Base-by-base conservation (phyloP, 345 rosid genomes). In the Ceriops decandra region DNA sequence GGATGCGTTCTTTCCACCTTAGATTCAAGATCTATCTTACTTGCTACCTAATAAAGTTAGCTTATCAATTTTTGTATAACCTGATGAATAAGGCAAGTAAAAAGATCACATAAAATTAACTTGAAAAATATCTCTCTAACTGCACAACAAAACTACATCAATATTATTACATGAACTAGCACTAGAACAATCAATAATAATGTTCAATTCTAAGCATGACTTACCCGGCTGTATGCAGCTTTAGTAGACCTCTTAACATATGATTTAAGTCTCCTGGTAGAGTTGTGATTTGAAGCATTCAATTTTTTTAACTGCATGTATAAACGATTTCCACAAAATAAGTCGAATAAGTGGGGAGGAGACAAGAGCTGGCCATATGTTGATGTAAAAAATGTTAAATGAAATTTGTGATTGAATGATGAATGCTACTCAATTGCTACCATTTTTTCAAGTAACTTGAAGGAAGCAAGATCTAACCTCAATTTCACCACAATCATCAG, bases 191-290 rank as follows among this genome's bases (percentile, higher is more conserved):
- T 56, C 51, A 62, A 60, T 15, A n/a, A 30, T 28, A 71, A 66
- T 68, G 31, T 27, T 10, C 68, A 62, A 68, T 24, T 26, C 69
- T 28, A 61, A 54, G 63, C 73, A 64, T 54, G 46, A 67, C 93
- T 85, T 70, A 88, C 99, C 90, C 85, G 84, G 65, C 75, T 79
- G 69, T 73, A 85, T 74, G 87, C 93, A 76, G 93, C 91, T 84
- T 89, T 80, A 57, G 80, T 63, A 33, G 97, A 87, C 62, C 70
- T 87, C 81, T 81, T 83, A 74, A 89, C 93, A 62, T 82, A 89
- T 54, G 70, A 67, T 72, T 83, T 88, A 76, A 89, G 74, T 70
- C 82, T 89, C 72, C 72, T 73, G 38, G 73, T 72, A 76, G 82
- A 77, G 73, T 71, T 66, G 38, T 77, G 85, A 71, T 81, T 73